Conservation (phyloP, 768 basidiomycete genomes). For the Coprinellus aureogranulatus region DNA sequence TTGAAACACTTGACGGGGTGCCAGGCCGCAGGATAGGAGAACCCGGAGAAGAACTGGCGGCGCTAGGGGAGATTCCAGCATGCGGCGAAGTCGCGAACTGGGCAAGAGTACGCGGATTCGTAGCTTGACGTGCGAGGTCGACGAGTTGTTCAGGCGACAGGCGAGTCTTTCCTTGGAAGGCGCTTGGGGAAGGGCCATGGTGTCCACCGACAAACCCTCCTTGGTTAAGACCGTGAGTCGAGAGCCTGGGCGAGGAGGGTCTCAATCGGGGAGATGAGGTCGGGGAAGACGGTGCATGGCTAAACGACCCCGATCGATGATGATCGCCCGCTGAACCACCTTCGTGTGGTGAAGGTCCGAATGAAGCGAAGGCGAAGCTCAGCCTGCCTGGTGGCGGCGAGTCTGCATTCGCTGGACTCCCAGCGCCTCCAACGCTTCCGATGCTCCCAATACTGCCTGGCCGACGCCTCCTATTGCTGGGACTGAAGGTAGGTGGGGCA, state of each 20-base stretch:
- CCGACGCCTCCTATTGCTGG: conserved; percentile 20
- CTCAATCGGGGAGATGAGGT: conserved; percentile 47
- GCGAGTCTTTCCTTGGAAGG: conserved; percentile 41
- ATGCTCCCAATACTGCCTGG: conserved; percentile 16
- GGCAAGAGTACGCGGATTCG: conserved; percentile 31
- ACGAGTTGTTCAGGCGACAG: conserved; percentile 73
- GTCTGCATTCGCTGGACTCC: conserved; percentile 20
- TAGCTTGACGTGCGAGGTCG: conserved; percentile 66
- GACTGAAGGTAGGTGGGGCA: conserved; percentile 23
- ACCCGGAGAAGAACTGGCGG: conserved; percentile 21
- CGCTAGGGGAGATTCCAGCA: too few relatives aligned
- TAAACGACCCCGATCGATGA: conserved; percentile 1
- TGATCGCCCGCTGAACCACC: neutral
- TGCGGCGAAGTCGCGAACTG: conserved; percentile 13
- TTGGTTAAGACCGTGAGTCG: conserved; percentile 11
- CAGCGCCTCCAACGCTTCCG: conserved; percentile 4
- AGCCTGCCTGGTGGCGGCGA: conserved; percentile 17
- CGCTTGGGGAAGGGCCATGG: neutral
- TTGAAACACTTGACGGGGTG: neutral
- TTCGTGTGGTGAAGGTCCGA: too few relatives aligned
- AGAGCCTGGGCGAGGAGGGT: conserved; percentile 45
- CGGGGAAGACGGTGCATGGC: conserved; percentile 21
- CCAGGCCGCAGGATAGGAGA: conserved; percentile 17
- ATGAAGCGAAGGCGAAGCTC: conserved; percentile 14
- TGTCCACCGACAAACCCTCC: neutral